Evolutionary conservation across 768 basidiomycete species (phyloP).

Genomic region (Agaricus blazei): DNA sequence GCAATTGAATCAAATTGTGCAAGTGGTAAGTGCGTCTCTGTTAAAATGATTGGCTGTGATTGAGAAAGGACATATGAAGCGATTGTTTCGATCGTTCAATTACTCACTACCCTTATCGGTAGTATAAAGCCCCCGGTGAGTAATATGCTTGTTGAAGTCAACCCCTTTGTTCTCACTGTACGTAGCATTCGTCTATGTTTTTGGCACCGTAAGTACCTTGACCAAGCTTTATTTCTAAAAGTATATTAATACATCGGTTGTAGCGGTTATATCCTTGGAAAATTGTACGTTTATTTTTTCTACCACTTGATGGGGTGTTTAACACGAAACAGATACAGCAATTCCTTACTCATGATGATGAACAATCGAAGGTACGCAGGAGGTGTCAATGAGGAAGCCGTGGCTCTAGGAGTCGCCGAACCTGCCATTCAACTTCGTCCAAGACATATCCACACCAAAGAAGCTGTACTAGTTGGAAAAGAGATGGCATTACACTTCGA

Average conservation of each 20-base stretch:
- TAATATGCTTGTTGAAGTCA: not conserved
- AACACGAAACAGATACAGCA: not conserved
- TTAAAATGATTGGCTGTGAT: not conserved
- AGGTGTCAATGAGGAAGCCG: no score
- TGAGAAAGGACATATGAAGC: not conserved
- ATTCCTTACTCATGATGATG: conserved; percentile 1
- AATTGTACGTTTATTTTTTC: not conserved
- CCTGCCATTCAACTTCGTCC: no score
- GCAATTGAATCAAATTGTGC: not conserved
- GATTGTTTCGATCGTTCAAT: not conserved
- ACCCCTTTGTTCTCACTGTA: no score
- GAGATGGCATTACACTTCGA: no score
- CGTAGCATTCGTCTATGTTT: not conserved
- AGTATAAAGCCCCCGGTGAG: conserved; percentile 4
- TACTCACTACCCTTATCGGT: not conserved
- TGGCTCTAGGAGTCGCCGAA: no score
- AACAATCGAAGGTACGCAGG: not conserved
- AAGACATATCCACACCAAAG: no score
- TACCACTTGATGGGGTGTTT: not conserved
- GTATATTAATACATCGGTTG: not conserved
- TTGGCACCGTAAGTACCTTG: conserved; percentile 1
- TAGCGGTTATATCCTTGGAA: conserved; percentile 2
- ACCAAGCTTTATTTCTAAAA: not conserved
- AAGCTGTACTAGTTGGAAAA: no score
- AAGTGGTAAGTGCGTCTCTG: not conserved